These are phyloP conservation scores for Teratosphaeriaceae sp. DNA, from an alignment of 2,329 filamentous ascomycete species.

Conservation along the genomic window DNA sequence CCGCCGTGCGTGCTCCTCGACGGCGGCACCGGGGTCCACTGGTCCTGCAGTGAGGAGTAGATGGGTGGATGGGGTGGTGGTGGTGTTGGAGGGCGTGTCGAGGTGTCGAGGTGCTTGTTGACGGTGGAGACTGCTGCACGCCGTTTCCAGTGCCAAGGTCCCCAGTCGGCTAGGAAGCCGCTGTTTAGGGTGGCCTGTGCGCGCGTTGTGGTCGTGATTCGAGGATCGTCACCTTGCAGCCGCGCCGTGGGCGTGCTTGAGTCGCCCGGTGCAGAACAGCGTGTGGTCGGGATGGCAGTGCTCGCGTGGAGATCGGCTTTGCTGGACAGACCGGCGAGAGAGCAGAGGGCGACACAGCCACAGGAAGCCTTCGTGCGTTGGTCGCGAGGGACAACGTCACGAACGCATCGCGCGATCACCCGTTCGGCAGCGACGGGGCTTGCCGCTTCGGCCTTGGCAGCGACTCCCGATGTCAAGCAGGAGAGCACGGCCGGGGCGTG, in stretches of 20 bases:
- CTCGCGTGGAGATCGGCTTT: too few species aligned
- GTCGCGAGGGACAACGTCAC: not conserved
- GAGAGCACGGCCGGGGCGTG: too few species aligned
- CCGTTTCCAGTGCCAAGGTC: too few species aligned
- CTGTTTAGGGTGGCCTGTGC: not conserved
- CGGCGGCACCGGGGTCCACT: conserved; percentile 1
- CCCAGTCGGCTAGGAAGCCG: too few species aligned
- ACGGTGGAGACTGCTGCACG: conserved; percentile 1
- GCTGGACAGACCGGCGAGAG: too few species aligned
- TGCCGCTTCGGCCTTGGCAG: not conserved
- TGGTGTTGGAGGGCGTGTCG: conserved; percentile 5
- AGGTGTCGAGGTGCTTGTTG: conserved; percentile 3
- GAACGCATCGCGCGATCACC: not conserved
- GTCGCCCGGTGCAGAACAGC: too few species aligned
- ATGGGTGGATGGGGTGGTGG: too few species aligned
- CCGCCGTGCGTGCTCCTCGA: not conserved
- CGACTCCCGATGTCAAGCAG: not conserved
- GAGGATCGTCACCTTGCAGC: too few species aligned
- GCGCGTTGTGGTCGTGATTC: too few species aligned
- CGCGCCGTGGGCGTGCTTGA: too few species aligned
- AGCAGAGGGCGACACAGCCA: too few species aligned
- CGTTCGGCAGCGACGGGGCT: not conserved
- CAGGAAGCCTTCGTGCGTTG: not conserved
- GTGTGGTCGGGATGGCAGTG: too few species aligned
- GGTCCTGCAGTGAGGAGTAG: conserved; percentile 2